Conservation (phyloP, 2,329 filamentous ascomycete genomes). For the Venturiaceae sp. region DNA sequence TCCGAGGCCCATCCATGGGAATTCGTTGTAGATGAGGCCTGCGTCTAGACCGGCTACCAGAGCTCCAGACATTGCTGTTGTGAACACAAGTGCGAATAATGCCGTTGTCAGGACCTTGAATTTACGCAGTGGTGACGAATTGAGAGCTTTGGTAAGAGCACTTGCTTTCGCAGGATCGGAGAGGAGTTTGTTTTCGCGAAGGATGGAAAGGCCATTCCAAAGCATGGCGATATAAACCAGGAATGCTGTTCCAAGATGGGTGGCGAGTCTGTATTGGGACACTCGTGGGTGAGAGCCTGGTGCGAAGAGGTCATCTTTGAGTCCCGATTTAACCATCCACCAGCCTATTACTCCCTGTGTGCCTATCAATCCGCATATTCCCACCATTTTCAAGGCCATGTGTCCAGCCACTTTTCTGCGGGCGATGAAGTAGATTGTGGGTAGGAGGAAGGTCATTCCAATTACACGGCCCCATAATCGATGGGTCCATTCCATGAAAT, state of each 20-base stretch:
- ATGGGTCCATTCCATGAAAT: constrained; percentile 99
- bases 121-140: constrained; percentile 21
- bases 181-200: constrained; percentile 61
- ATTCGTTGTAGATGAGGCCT: constrained; percentile 97
- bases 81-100: constrained; percentile 69
- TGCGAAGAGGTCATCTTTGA: constrained; percentile 92
- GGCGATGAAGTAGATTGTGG: constrained; percentile 79
- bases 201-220: constrained; percentile 72
- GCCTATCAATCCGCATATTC: constrained; percentile 81
- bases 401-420: constrained; percentile 65
- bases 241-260: constrained; percentile 86
- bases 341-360: constrained; percentile 94
- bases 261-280: constrained; percentile 83
- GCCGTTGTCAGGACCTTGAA: constrained; percentile 66
- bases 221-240: constrained; percentile 93
- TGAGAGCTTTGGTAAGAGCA: constrained; percentile 53
- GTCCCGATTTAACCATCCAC: constrained; percentile 99
- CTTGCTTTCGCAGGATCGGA: constrained; percentile 57
- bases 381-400: constrained; percentile 68
- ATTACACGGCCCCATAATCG: constrained; percentile 89
- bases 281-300: constrained; percentile 86
- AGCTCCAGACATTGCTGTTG: constrained; percentile 85
- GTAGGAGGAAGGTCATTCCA: constrained; percentile 79
- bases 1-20: constrained; percentile 86
- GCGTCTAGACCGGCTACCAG: constrained; percentile 93